A percentile compares a stretch with the other conserved stretches of the same genome.
Evolutionary conservation across 805 yeast genomes (phyloP).

Genomic region (Torulaspora gathmanii): DNA sequence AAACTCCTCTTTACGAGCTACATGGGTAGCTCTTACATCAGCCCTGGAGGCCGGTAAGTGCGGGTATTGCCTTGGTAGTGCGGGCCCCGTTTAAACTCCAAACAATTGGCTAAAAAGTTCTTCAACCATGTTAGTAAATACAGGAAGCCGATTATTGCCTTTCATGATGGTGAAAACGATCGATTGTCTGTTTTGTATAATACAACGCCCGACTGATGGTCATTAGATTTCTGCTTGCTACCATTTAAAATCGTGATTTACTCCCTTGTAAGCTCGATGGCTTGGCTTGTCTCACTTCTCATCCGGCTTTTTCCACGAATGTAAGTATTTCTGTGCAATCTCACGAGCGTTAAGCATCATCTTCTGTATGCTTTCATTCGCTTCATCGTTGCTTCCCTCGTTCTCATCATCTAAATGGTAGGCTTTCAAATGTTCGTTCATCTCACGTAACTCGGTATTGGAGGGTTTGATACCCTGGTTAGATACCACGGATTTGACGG

Average conservation of each 20-base stretch:
- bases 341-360: conserved; percentile 26
- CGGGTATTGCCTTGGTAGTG: no score
- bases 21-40: no score
- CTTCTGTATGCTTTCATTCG: conserved; percentile 22
- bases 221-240: not conserved
- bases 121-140: conserved; percentile 1
- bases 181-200: not conserved
- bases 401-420: conserved; percentile 13
- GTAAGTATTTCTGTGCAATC: conserved; percentile 24
- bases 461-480: conserved; percentile 15
- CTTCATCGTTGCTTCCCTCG: conserved; percentile 3
- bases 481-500: conserved; percentile 25
- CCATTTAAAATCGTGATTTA: not conserved
- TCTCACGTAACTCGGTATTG: conserved; percentile 10
- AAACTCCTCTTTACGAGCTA: not conserved
- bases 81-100: no score
- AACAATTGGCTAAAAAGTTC: no score
- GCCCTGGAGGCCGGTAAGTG: no score
- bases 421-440: conserved; percentile 13
- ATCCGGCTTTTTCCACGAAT: conserved; percentile 24
- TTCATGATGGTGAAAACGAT: not conserved
- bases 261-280: not conserved
- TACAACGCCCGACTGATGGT: not conserved
- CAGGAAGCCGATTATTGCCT: not conserved
- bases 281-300: conserved; percentile 5